Evolutionary conservation across 2,329 filamentous ascomycete species (phyloP).

Genomic region (Biscogniauxia mediterranea): DNA sequence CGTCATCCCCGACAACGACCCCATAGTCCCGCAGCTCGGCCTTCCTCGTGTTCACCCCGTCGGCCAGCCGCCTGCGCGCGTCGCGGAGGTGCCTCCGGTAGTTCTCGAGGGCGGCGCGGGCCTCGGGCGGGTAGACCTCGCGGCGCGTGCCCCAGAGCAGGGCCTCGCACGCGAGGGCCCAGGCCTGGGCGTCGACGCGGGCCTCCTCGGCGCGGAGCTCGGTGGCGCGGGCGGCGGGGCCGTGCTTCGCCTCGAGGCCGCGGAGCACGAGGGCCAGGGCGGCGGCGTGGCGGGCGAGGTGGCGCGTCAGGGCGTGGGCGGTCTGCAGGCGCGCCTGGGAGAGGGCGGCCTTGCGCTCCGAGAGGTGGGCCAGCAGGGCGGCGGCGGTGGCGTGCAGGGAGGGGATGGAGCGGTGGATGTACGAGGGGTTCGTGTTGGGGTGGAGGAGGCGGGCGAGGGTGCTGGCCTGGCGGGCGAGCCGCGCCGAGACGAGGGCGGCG

Average conservation of each 20-base stretch:
- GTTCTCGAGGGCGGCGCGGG: conserved; percentile 41
- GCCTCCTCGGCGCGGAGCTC: conserved; percentile 50
- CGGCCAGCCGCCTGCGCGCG: conserved; percentile 44
- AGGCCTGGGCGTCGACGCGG: conserved; percentile 42
- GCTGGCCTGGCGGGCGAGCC: conserved; percentile 49
- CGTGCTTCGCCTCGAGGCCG: conserved; percentile 55
- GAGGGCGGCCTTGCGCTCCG: conserved; percentile 30
- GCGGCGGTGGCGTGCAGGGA: conserved; percentile 42
- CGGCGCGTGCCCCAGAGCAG: conserved; percentile 35
- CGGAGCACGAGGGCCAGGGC: conserved; percentile 45
- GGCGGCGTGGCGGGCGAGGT: conserved; percentile 41
- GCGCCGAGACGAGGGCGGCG: conserved; percentile 44
- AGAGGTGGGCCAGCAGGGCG: conserved; percentile 36
- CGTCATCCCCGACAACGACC: conserved; percentile 40
- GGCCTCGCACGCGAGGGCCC: conserved; percentile 37
- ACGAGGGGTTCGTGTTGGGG: conserved; percentile 52
- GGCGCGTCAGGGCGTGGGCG: conserved; percentile 35
- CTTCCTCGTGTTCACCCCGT: conserved; percentile 41
- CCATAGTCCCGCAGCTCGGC: conserved; percentile 51
- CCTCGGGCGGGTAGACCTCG: conserved; percentile 44
- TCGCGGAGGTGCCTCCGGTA: conserved; percentile 51
- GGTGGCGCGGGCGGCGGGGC: conserved; percentile 48
- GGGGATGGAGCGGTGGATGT: conserved; percentile 56
- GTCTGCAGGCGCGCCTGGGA: conserved; percentile 39
- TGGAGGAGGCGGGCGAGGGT: conserved; percentile 47